These are phyloP conservation scores for Escallonia herrerae DNA, from an alignment of 129 eudicot genomes.

Conservation along the genomic window DNA sequence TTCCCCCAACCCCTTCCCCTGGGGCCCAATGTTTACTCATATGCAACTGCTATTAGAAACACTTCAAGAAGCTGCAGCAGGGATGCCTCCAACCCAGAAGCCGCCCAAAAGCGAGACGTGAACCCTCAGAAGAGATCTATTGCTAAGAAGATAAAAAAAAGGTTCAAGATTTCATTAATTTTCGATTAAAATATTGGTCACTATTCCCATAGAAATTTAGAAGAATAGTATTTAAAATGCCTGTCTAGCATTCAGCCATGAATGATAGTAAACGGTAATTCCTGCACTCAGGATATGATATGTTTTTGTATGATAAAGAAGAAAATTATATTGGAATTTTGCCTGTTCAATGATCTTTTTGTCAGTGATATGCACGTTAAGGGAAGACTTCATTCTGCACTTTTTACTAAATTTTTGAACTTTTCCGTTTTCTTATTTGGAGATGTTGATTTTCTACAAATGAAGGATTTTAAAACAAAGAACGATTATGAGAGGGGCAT, in stretches of 20 bases:
- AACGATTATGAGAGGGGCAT: too few species aligned
- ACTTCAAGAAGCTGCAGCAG: constrained; percentile 19
- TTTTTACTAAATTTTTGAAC: too few species aligned
- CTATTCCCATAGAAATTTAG: neutral
- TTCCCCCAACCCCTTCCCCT: neutral
- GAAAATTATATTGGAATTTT: too few species aligned
- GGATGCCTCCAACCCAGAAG: constrained; percentile 4
- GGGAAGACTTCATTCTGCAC: too few species aligned
- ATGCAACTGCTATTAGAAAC: constrained; percentile 11
- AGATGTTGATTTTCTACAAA: too few species aligned
- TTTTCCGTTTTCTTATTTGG: too few species aligned
- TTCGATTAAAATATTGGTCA: neutral
- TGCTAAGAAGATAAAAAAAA: constrained; percentile 4
- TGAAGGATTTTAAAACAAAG: too few species aligned
- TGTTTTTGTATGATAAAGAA: too few species aligned
- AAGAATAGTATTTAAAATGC: constrained; percentile 14
- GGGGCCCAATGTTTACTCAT: too few species aligned
- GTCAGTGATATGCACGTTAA: too few species aligned
- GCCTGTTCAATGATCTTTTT: too few species aligned
- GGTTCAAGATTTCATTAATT: neutral
- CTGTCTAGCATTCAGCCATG: neutral
- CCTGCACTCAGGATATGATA: neutral
- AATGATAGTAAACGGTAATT: neutral
- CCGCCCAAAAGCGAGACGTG: constrained; percentile 31
- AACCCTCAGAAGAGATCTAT: constrained; percentile 4